A percentile compares a stretch with the other conserved stretches of the same genome.
Evolutionary conservation across 179 eudicot species (phyloP).

Genomic region (Heliamphora pulchella): DNA sequence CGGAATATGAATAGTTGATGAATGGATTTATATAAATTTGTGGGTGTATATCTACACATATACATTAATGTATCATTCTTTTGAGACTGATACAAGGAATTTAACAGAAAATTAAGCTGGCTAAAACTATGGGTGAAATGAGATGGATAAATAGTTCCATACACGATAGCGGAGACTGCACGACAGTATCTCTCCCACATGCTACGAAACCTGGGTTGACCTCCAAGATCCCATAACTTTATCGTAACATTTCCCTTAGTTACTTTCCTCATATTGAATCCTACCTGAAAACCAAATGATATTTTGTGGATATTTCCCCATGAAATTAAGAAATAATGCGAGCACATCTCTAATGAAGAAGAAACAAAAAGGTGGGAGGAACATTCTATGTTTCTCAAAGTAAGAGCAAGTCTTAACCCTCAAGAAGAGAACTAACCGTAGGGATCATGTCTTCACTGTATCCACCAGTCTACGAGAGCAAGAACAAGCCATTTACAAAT

Average conservation of each 20-base stretch:
- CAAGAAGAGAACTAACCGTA: constrained; percentile 53
- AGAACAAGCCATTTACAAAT: constrained; percentile 13
- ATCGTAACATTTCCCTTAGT: constrained; percentile 97
- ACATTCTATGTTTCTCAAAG: background rate
- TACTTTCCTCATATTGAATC: constrained; percentile 96
- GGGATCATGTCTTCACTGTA: constrained; percentile 99
- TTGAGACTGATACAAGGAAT: background rate
- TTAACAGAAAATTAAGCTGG: background rate
- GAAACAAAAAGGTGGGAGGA: background rate
- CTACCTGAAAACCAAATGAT: constrained; percentile 48
- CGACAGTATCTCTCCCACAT: constrained; percentile 99
- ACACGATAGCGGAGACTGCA: constrained; percentile 99
- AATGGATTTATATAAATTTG: background rate
- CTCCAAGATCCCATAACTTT: constrained; percentile 99
- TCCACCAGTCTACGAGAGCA: constrained; percentile 65
- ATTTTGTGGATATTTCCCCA: background rate
- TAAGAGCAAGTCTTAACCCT: constrained; percentile 1
- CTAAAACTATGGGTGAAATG: background rate
- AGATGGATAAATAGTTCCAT: constrained; percentile 27
- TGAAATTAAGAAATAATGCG: background rate
- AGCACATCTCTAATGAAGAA: background rate
- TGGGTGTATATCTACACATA: background rate
- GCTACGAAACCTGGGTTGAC: constrained; percentile 97
- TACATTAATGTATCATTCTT: background rate
- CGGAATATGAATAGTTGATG: background rate